Conservation (phyloP, 2,329 filamentous ascomycete species). For the Clathrospora elynae region DNA sequence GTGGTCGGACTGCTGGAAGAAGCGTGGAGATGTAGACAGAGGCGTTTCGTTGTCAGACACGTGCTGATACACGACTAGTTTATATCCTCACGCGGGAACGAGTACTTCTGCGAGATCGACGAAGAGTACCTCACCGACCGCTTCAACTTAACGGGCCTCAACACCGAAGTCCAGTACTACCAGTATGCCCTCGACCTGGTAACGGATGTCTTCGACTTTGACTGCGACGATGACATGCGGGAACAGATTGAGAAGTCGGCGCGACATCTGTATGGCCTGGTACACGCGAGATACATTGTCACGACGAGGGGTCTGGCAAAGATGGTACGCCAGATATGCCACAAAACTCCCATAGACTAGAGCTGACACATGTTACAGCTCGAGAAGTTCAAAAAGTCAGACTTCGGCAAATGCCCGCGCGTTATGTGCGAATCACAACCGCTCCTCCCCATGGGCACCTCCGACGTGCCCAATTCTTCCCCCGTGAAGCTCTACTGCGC, state of each 20-base stretch:
- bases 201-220: constrained; percentile 97
- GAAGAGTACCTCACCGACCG: constrained; percentile 98
- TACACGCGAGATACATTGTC: constrained; percentile 95
- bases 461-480: constrained; percentile 84
- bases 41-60: background rate
- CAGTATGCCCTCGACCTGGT: constrained; percentile 98
- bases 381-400: constrained; percentile 97
- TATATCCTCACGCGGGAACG: constrained; percentile 95
- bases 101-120: constrained; percentile 99
- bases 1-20: constrained; percentile 7
- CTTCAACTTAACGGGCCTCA: constrained; percentile 96
- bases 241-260: constrained; percentile 98
- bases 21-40: constrained; percentile 8
- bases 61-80: constrained; percentile 64
- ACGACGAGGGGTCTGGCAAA: constrained; percentile 92
- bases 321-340: constrained; percentile 69
- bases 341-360: background rate
- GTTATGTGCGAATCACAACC: constrained; percentile 94
- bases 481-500: constrained; percentile 97
- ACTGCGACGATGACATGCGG: constrained; percentile 97
- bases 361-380: constrained; percentile 64
- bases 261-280: constrained; percentile 90
- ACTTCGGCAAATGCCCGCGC: constrained; percentile 97
- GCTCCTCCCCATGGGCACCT: constrained; percentile 90
- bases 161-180: constrained; percentile 97